A percentile compares a stretch with the other conserved stretches of the same genome.
Conservation (phyloP, 805 yeast species). For the Candida endomychidarum region DNA sequence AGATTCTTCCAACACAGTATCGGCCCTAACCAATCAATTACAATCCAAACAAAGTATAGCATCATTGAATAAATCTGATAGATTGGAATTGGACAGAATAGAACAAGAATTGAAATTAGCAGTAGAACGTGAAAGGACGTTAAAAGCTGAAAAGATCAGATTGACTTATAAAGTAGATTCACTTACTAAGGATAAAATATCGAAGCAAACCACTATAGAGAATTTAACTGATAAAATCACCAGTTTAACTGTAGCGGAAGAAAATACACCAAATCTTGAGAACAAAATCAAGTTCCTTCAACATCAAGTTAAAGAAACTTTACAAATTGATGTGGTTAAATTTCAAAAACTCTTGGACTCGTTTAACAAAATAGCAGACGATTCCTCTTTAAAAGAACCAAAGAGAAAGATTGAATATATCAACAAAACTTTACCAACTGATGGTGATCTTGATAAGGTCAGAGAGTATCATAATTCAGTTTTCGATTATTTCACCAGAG, state of each 20-base stretch:
- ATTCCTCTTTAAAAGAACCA: constrained; percentile 59
- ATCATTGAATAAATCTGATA: constrained; percentile 12
- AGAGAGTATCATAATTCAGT: constrained; percentile 45
- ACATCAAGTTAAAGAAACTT: constrained; percentile 43
- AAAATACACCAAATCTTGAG: constrained; percentile 7
- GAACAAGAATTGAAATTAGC: constrained; percentile 40
- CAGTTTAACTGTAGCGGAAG: constrained; percentile 14
- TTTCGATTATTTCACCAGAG: constrained; percentile 57
- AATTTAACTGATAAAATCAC: constrained; percentile 39
- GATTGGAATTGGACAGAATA: constrained; percentile 25
- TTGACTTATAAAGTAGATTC: constrained; percentile 42
- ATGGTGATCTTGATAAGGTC: constrained; percentile 21
- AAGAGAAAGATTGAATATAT: constrained; percentile 43
- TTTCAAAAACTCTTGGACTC: constrained; percentile 51
- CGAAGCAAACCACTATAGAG: constrained; percentile 35
- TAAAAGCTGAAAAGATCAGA: constrained; percentile 45
- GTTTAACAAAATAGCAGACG: constrained; percentile 57
- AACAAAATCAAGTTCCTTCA: constrained; percentile 32
- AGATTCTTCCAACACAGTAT: constrained; percentile 23
- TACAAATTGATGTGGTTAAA: constrained; percentile 42
- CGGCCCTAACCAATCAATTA: constrained; percentile 24
- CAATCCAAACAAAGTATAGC: constrained; percentile 20
- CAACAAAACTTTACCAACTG: constrained; percentile 9
- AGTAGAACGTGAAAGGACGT: constrained; percentile 42
- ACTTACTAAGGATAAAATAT: constrained; percentile 35